These are phyloP conservation scores for Lichtheimia hyalospora DNA, from an alignment of 371 early-diverging fungal species.

Conservation along the genomic window DNA sequence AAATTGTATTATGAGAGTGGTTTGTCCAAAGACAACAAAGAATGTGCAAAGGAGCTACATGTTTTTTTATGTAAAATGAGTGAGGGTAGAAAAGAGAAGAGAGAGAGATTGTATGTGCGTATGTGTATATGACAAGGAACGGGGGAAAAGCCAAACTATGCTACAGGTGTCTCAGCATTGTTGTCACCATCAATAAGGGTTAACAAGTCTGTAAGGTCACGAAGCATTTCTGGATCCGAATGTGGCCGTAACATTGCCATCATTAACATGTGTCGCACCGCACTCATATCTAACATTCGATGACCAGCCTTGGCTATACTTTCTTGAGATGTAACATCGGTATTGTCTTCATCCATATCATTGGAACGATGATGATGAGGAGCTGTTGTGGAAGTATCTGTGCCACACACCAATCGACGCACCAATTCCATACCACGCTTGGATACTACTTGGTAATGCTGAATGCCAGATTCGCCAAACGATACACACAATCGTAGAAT, in stretches of 20 bases:
- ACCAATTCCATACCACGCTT: slow-evolving; percentile 46
- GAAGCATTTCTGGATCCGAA: slow-evolving; percentile 40
- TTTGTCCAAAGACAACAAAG: no score
- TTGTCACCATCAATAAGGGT: slow-evolving; percentile 41
- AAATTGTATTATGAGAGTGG: no score
- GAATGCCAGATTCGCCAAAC: slow-evolving; percentile 52
- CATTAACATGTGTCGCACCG: slow-evolving; percentile 41
- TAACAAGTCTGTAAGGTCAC: slow-evolving; percentile 43
- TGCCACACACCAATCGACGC: slow-evolving; percentile 36
- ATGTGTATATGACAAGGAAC: not conserved
- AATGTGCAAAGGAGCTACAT: no score
- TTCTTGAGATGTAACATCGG: slow-evolving; percentile 2
- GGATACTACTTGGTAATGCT: slow-evolving; percentile 35
- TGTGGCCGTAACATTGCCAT: slow-evolving; percentile 43
- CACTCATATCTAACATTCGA: slow-evolving; percentile 39
- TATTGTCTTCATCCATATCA: slow-evolving; percentile 21
- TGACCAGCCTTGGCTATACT: slow-evolving; percentile 24
- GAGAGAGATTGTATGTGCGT: no score
- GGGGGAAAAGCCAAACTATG: not conserved
- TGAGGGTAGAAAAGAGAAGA: no score
- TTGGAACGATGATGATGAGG: not conserved
- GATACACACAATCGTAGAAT: slow-evolving; percentile 52
- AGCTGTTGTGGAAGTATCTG: no score
- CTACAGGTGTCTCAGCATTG: slow-evolving; percentile 7
- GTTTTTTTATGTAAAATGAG: no score